phyloP scores from a whole-genome alignment of 2,329 filamentous ascomycete genomes.

The Aspergillus jensenii region DNA sequence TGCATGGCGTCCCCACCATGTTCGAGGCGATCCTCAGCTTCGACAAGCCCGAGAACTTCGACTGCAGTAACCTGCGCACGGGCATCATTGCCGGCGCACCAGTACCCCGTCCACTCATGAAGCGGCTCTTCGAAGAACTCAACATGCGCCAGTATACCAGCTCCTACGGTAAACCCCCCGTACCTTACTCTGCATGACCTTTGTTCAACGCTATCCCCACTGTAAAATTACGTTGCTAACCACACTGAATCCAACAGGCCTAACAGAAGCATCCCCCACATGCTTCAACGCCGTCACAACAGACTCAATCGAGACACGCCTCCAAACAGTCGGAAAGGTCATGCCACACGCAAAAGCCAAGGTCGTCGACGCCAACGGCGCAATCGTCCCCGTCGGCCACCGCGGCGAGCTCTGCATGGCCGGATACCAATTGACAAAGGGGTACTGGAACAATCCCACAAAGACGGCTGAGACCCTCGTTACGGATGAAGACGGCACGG shows the following conservation, averaged over 20 bases:
- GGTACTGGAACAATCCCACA: conserved; percentile 66
- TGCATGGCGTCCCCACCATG: conserved; percentile 84
- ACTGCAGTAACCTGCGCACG: conserved; percentile 61
- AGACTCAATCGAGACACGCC: conserved; percentile 64
- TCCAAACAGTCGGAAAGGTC: conserved; percentile 72
- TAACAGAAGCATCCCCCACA: conserved; percentile 77
- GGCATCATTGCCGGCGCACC: conserved; percentile 79
- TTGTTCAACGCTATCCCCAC: neutral
- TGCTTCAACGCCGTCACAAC: conserved; percentile 79
- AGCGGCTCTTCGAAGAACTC: conserved; percentile 66
- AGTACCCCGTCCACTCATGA: conserved; percentile 73
- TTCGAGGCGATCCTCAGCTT: conserved; percentile 64
- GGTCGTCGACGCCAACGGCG: conserved; percentile 66
- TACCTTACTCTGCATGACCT: neutral
- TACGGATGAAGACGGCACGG: conserved; percentile 56
- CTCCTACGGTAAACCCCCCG: conserved; percentile 51
- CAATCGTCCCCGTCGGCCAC: conserved; percentile 65
- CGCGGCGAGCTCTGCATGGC: conserved; percentile 75
- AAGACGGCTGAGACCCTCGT: conserved; percentile 73
- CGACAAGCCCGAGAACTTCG: conserved; percentile 49
- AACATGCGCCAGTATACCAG: conserved; percentile 74
- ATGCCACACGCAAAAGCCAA: conserved; percentile 77
- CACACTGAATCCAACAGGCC: conserved; percentile 34
- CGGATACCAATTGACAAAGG: conserved; percentile 69
- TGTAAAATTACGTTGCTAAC: neutral